A percentile compares a stretch with the other conserved stretches of the same genome.
Conservation (phyloP, 192 early-diverging fungal genomes). For the Funneliformis geosporum region DNA sequence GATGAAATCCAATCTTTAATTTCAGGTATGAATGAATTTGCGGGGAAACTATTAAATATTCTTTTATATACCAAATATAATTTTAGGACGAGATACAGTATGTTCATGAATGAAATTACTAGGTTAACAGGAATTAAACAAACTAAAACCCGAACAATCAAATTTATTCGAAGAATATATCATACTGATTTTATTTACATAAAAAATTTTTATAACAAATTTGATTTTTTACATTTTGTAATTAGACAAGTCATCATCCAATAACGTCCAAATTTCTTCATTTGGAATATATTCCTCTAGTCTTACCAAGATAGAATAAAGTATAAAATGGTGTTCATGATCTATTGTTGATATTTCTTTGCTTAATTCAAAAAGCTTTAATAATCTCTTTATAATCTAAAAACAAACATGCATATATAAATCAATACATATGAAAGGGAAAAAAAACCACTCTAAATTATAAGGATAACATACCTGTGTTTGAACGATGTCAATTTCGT, state of each 20-base stretch:
- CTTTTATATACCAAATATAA: too few species aligned
- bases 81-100: too few species aligned
- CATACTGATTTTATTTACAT: too few species aligned
- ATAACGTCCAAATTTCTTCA: neutral
- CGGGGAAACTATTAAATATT: too few species aligned
- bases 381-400: constrained; percentile 9
- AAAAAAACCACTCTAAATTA: neutral
- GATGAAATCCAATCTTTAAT: too few species aligned
- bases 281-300: constrained; percentile 9
- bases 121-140: too few species aligned
- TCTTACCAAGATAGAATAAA: neutral
- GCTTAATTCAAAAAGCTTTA: constrained; percentile 5
- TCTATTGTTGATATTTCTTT: neutral
- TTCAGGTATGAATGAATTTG: too few species aligned
- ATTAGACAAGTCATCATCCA: neutral
- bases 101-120: too few species aligned
- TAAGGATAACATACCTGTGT: neutral
- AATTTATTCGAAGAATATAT: too few species aligned
- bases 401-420: neutral
- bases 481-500: neutral
- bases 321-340: neutral
- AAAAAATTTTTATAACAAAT: neutral
- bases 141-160: too few species aligned
- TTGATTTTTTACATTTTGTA: neutral
- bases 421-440: neutral